These are phyloP conservation scores for Metschnikowia orientalis DNA, from an alignment of 805 yeast genomes.

Conservation along the genomic window DNA sequence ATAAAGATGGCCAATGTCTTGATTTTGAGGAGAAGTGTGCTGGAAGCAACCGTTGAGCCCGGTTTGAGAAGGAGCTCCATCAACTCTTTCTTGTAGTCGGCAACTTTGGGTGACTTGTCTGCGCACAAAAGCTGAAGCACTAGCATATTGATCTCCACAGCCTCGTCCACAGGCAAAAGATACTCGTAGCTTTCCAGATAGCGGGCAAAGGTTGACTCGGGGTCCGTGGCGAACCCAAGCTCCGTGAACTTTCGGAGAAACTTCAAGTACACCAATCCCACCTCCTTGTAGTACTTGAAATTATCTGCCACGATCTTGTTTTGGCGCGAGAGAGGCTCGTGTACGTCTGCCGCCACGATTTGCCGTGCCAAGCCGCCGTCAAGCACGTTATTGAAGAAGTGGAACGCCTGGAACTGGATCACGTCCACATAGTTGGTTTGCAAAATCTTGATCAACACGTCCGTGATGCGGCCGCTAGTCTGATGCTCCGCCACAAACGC, in stretches of 20 bases:
- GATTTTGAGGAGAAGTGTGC: conserved; percentile 11
- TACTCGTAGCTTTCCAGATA: conserved; percentile 11
- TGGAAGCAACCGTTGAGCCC: conserved; percentile 9
- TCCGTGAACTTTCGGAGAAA: conserved; percentile 28
- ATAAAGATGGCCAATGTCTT: conserved; percentile 14
- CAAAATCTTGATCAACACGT: conserved; percentile 22
- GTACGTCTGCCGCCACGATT: conserved; percentile 15
- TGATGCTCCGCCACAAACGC: conserved; percentile 11
- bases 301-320: conserved; percentile 32
- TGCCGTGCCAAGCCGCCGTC: conserved; percentile 12
- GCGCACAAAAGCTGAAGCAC: conserved; percentile 18
- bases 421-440: conserved; percentile 25
- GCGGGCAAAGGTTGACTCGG: conserved; percentile 2
- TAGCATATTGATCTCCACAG: conserved; percentile 21
- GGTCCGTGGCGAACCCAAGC: conserved; percentile 12
- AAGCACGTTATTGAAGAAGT: conserved; percentile 30
- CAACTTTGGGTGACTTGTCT: conserved; percentile 3
- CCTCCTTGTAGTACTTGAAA: conserved; percentile 31
- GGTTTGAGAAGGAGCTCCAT: conserved; percentile 5
- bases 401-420: conserved; percentile 35
- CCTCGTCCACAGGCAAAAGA: conserved; percentile 15
- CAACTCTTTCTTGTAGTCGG: conserved; percentile 6
- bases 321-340: conserved; percentile 16
- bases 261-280: conserved; percentile 23
- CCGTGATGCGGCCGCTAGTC: conserved; percentile 3